Evolutionary conservation across 2,329 filamentous ascomycete genomes (phyloP).

Genomic region (Sporothrix pseudoabietina): DNA sequence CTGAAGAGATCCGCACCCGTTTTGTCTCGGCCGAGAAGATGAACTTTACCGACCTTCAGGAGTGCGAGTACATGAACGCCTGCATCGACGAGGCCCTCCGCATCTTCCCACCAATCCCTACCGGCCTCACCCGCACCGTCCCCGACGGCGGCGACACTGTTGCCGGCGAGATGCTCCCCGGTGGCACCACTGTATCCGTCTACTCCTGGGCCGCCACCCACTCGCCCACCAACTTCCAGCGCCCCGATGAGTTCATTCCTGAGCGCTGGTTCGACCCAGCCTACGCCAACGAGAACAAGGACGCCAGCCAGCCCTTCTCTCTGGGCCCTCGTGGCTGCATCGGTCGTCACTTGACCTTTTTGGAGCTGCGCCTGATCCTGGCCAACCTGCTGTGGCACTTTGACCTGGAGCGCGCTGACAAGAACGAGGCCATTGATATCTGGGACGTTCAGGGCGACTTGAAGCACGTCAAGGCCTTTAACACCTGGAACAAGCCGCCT

Average conservation of each 20-base stretch:
- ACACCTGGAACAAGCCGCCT: constrained; percentile 45
- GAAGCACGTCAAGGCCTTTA: constrained; percentile 42
- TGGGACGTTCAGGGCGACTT: constrained; percentile 39
- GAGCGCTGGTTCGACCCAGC: constrained; percentile 42
- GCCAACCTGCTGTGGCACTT: constrained; percentile 38
- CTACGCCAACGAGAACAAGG: constrained; percentile 48
- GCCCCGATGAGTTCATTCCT: constrained; percentile 40
- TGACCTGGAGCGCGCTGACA: constrained; percentile 39
- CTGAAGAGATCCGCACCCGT: constrained; percentile 33
- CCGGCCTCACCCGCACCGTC: constrained; percentile 34
- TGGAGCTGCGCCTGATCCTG: constrained; percentile 37
- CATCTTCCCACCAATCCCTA: constrained; percentile 36
- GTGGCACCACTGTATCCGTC: constrained; percentile 43
- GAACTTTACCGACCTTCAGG: constrained; percentile 36
- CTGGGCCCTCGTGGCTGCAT: constrained; percentile 56
- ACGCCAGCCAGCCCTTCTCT: constrained; percentile 49
- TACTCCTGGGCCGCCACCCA: constrained; percentile 33
- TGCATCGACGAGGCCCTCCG: constrained; percentile 40
- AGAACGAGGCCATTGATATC: constrained; percentile 38
- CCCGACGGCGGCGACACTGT: constrained; percentile 37
- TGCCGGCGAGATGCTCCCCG: constrained; percentile 39
- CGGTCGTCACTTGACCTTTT: constrained; percentile 43
- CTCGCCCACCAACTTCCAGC: constrained; percentile 30
- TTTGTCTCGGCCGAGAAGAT: constrained; percentile 33
- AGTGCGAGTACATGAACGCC: constrained; percentile 39